A percentile compares a stretch with the other conserved stretches of the same genome.
Conservation (phyloP, 495 filamentous ascomycete species). For the Penicillium bialowiezense region DNA sequence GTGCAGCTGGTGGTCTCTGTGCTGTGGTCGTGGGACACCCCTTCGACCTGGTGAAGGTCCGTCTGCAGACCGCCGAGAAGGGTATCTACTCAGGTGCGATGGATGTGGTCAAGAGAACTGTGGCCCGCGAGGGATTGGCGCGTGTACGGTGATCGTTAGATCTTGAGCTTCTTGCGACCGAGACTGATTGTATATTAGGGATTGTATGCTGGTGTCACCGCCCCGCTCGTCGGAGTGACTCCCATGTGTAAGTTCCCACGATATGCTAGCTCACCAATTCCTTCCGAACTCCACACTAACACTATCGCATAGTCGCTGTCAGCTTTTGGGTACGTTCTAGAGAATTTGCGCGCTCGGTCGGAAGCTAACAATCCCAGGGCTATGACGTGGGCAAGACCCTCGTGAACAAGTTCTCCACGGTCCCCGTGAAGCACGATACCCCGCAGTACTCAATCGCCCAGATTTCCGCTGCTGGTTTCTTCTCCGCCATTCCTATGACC, state of each 20-base stretch:
- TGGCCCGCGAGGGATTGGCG: constrained; percentile 81
- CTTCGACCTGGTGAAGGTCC: constrained; percentile 96
- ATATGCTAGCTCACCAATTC: neutral
- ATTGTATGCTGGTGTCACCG: constrained; percentile 94
- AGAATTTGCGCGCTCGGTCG: neutral
- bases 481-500: constrained; percentile 97
- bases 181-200: constrained; percentile 47
- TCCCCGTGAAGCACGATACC: constrained; percentile 57
- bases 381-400: constrained; percentile 93
- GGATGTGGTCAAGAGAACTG: constrained; percentile 83
- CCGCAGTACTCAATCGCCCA: constrained; percentile 75
- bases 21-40: constrained; percentile 93
- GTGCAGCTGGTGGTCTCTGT: constrained; percentile 90
- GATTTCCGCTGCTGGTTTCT: constrained; percentile 90
- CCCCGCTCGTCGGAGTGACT: constrained; percentile 91
- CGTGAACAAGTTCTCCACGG: constrained; percentile 64
- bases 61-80: constrained; percentile 91
- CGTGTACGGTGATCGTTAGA: constrained; percentile 39
- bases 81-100: constrained; percentile 88
- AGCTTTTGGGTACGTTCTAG: constrained; percentile 72
- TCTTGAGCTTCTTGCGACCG: neutral
- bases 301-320: constrained; percentile 69
- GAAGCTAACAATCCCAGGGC: constrained; percentile 50
- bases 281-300: constrained; percentile 8
- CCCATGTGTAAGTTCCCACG: constrained; percentile 83